Evolutionary conservation across 192 early-diverging fungal species (phyloP).

Genomic region (Dimargaris xerosporica): DNA sequence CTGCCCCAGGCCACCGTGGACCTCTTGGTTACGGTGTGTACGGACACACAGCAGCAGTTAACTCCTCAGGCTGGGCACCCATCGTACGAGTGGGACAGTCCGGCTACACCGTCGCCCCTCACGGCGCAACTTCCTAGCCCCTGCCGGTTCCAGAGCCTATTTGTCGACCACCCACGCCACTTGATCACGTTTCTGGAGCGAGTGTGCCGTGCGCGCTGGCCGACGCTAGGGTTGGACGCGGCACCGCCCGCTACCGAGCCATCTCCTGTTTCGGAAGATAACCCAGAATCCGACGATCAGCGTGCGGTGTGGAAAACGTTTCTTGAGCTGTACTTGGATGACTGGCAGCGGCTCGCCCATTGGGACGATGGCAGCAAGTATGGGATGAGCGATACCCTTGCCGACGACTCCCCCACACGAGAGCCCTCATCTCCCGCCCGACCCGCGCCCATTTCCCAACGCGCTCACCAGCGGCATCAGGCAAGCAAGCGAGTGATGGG

Average conservation of each 20-base stretch:
- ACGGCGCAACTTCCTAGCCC: slow-evolving; percentile 17
- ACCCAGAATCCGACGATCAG: slow-evolving; percentile 36
- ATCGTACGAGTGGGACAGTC: no score
- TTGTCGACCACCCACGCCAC: slow-evolving; percentile 69
- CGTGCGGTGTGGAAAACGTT: slow-evolving; percentile 80
- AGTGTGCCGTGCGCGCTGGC: slow-evolving; percentile 67
- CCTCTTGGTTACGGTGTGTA: slow-evolving; percentile 37
- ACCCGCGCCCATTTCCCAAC: not conserved
- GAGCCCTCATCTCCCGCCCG: not conserved
- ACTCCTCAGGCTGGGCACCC: no score
- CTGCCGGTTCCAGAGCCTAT: slow-evolving; percentile 73
- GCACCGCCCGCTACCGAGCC: slow-evolving; percentile 15
- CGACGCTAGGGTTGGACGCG: slow-evolving; percentile 10
- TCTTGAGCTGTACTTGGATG: slow-evolving; percentile 73
- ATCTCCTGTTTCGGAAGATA: slow-evolving; percentile 17
- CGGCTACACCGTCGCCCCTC: no score
- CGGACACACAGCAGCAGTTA: slow-evolving; percentile 12
- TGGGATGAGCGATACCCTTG: not conserved
- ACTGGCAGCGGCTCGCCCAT: slow-evolving; percentile 14
- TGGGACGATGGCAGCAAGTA: not conserved
- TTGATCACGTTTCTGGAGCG: slow-evolving; percentile 71
- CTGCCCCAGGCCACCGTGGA: slow-evolving; percentile 37
- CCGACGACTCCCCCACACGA: no score
- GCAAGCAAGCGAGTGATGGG: slow-evolving; percentile 44
- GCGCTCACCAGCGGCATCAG: slow-evolving; percentile 1